A percentile compares a stretch with the other conserved stretches of the same genome.
phyloP scores from a whole-genome alignment of 2,329 filamentous ascomycete species.

The Tolypocladium capitatum region DNA sequence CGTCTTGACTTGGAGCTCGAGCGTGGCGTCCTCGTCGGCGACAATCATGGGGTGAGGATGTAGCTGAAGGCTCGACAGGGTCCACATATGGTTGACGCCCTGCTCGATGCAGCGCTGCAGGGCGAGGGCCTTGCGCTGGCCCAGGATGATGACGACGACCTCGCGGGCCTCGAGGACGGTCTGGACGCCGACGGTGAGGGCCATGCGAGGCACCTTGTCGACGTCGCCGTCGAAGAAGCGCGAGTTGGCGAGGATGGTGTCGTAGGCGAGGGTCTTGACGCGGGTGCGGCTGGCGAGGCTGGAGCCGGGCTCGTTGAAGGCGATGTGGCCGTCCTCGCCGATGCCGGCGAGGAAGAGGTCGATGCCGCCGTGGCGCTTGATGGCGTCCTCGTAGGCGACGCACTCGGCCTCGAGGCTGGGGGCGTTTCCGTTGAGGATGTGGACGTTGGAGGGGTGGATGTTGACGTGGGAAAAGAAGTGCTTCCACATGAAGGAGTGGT shows the following conservation, averaged over 20 bases:
- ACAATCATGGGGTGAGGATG: constrained; percentile 74
- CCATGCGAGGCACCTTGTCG: constrained; percentile 63
- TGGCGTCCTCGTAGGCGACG: constrained; percentile 65
- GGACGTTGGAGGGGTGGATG: constrained; percentile 67
- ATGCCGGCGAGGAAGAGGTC: constrained; percentile 79
- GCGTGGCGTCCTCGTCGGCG: constrained; percentile 66
- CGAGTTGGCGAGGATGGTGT: constrained; percentile 76
- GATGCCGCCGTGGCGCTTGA: constrained; percentile 62
- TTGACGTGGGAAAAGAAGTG: constrained; percentile 82
- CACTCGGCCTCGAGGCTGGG: constrained; percentile 64
- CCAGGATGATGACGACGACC: constrained; percentile 71
- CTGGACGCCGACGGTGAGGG: constrained; percentile 72
- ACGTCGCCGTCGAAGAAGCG: constrained; percentile 71
- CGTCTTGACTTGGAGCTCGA: constrained; percentile 61
- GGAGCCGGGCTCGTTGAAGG: constrained; percentile 81
- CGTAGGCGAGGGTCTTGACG: constrained; percentile 77
- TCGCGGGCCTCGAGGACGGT: constrained; percentile 72
- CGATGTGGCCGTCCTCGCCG: constrained; percentile 76
- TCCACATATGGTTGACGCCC: constrained; percentile 85
- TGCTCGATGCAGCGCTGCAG: constrained; percentile 71
- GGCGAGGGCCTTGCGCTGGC: constrained; percentile 67
- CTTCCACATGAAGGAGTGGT: constrained; percentile 90
- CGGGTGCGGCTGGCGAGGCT: constrained; percentile 64
- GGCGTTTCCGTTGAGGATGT: constrained; percentile 74
- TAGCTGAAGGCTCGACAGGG: constrained; percentile 65